phyloP scores from a whole-genome alignment of 805 yeast species.

The Yarrowia osloensis region DNA sequence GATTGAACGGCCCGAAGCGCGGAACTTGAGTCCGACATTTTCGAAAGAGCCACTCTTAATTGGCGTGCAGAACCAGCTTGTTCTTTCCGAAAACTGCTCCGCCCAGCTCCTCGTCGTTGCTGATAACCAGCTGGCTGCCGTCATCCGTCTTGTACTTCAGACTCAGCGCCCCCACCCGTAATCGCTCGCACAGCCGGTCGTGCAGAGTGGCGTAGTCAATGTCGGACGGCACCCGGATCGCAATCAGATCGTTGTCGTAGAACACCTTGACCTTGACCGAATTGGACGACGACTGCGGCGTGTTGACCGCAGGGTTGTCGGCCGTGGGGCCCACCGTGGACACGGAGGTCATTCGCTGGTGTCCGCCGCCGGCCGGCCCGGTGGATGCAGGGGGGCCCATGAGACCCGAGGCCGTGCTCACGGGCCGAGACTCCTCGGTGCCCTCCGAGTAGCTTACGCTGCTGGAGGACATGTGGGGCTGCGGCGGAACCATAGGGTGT shows the following conservation, averaged over 20 bases:
- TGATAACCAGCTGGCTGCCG: constrained; percentile 34
- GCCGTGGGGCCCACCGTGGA: constrained; percentile 27
- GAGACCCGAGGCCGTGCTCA: constrained; percentile 12
- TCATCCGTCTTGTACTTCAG: constrained; percentile 39
- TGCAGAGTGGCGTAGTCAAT: constrained; percentile 40
- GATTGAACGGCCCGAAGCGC: background rate
- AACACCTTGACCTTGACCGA: constrained; percentile 45
- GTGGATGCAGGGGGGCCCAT: constrained; percentile 29
- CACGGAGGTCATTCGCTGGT: constrained; percentile 10
- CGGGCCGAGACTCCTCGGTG: background rate
- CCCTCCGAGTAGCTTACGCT: background rate
- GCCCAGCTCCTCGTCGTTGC: constrained; percentile 40
- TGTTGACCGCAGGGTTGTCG: constrained; percentile 14
- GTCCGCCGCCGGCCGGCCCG: background rate
- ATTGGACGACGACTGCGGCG: constrained; percentile 31
- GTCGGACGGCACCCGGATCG: constrained; percentile 44
- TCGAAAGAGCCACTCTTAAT: background rate
- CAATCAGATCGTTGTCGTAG: constrained; percentile 44
- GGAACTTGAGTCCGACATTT: background rate
- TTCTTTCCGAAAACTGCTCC: constrained; percentile 38
- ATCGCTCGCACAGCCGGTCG: constrained; percentile 41
- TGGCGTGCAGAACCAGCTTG: constrained; percentile 43
- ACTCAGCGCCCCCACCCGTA: constrained; percentile 38
- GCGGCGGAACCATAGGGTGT: background rate
- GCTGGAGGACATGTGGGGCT: background rate